A percentile compares a stretch with the other conserved stretches of the same genome.
phyloP scores from a whole-genome alignment of 176 grass and related monocot species.

The Elaeis guineensis region DNA sequence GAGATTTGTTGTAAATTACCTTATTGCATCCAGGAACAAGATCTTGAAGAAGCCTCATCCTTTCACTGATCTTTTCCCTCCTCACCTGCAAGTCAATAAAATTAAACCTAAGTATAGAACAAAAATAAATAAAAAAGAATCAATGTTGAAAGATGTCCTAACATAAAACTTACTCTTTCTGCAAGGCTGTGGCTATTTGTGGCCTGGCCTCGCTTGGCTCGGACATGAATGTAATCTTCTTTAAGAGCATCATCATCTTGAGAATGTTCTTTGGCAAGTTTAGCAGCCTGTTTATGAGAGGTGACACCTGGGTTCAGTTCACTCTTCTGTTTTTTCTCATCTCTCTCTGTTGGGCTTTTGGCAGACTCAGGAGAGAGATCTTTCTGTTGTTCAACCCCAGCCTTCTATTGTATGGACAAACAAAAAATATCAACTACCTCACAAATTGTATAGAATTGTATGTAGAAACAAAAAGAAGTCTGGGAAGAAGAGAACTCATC shows the following conservation, averaged over 20 bases:
- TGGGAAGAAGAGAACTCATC: background rate
- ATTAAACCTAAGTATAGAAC: too few relatives aligned
- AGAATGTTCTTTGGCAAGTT: background rate
- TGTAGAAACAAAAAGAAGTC: background rate
- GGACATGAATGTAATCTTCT: background rate
- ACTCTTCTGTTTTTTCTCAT: background rate
- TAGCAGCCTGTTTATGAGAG: background rate
- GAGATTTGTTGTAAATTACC: background rate
- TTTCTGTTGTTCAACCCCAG: background rate
- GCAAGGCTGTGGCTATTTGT: background rate
- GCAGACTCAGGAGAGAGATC: background rate
- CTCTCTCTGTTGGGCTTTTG: background rate
- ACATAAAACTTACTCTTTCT: background rate
- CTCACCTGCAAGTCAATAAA: background rate
- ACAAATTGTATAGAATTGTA: background rate
- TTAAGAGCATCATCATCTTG: too few relatives aligned
- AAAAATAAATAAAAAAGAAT: too few relatives aligned
- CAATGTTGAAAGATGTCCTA: too few relatives aligned
- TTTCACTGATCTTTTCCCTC: constrained; percentile 1
- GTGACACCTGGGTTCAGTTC: background rate
- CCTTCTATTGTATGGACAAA: background rate
- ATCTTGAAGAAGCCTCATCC: constrained; percentile 6
- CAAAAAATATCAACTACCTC: background rate
- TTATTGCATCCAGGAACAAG: constrained; percentile 5
- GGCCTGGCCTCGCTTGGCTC: constrained; percentile 2